These are phyloP conservation scores for Clathrus columnatus DNA, from an alignment of 768 basidiomycete species.

Conservation along the genomic window DNA sequence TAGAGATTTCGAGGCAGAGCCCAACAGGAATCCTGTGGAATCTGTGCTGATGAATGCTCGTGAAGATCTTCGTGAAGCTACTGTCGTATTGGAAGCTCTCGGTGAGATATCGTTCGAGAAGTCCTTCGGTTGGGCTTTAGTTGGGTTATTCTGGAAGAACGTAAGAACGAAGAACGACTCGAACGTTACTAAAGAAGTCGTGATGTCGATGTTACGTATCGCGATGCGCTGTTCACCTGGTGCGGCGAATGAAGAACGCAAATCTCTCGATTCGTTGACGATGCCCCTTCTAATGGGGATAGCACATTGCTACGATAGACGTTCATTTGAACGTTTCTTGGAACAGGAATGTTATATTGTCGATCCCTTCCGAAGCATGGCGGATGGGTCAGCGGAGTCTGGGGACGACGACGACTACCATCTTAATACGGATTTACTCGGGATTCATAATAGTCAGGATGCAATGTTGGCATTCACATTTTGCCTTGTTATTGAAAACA, in stretches of 20 bases:
- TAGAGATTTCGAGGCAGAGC: slow-evolving; percentile 20
- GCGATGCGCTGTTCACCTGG: neutral
- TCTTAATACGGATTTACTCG: neutral
- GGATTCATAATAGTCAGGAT: neutral
- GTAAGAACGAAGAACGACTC: neutral
- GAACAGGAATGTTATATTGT: slow-evolving; percentile 2
- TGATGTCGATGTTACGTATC: neutral
- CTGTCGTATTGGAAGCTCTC: neutral
- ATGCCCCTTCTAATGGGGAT: slow-evolving; percentile 3
- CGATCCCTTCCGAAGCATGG: neutral
- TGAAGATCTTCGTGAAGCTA: neutral
- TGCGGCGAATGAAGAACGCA: neutral
- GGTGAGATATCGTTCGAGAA: slow-evolving; percentile 2
- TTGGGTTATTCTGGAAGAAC: neutral
- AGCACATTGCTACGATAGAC: neutral
- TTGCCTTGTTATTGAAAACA: neutral
- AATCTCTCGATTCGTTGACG: neutral
- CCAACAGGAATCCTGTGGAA: neutral
- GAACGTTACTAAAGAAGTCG: neutral
- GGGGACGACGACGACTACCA: neutral
- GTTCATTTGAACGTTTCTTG: slow-evolving; percentile 1
- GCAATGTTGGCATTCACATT: neutral
- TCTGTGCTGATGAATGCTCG: slow-evolving; percentile 1
- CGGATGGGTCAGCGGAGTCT: neutral
- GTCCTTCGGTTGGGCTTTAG: slow-evolving; percentile 3